These are phyloP conservation scores for Biancaea sappan DNA, from an alignment of 306 rosid genomes.

Conservation along the genomic window DNA sequence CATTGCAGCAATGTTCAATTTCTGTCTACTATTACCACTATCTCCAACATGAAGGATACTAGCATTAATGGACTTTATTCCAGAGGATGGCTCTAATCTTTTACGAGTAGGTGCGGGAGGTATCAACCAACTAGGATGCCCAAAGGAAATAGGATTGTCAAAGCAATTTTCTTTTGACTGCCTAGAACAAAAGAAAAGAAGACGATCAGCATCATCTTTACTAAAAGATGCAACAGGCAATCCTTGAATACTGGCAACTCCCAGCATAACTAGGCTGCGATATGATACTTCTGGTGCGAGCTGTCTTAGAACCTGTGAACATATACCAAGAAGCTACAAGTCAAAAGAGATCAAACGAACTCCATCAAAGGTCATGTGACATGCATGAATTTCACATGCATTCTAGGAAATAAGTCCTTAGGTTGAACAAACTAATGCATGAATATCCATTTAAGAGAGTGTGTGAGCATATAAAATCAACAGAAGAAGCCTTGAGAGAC, in stretches of 20 bases:
- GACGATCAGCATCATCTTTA: constrained; percentile 83
- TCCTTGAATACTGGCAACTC: constrained; percentile 92
- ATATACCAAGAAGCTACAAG: constrained; percentile 32
- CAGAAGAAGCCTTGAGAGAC: constrained; percentile 28
- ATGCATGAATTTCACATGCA: not conserved
- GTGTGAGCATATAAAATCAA: not conserved
- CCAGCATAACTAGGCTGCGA: constrained; percentile 83
- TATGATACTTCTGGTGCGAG: constrained; percentile 84
- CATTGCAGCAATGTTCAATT: constrained; percentile 76
- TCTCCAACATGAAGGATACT: constrained; percentile 35
- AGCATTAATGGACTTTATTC: constrained; percentile 33
- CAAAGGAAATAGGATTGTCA: constrained; percentile 44
- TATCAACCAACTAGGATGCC: constrained; percentile 73
- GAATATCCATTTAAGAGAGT: constrained; percentile 19
- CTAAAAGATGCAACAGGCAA: constrained; percentile 87
- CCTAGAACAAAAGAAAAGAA: constrained; percentile 77
- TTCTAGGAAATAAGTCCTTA: not conserved
- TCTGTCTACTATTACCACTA: constrained; percentile 49
- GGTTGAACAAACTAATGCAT: constrained; percentile 14
- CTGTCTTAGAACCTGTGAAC: constrained; percentile 86
- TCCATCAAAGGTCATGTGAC: not conserved
- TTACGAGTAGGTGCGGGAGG: constrained; percentile 85
- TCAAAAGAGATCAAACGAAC: constrained; percentile 21
- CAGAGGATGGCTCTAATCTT: constrained; percentile 56
- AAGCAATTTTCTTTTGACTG: constrained; percentile 38